Percentiles rank a stretch among this genome's conserved stretches.
These are phyloP conservation scores for Trifolium dubium DNA, from an alignment of 306 rosid species.

Conservation along the genomic window DNA sequence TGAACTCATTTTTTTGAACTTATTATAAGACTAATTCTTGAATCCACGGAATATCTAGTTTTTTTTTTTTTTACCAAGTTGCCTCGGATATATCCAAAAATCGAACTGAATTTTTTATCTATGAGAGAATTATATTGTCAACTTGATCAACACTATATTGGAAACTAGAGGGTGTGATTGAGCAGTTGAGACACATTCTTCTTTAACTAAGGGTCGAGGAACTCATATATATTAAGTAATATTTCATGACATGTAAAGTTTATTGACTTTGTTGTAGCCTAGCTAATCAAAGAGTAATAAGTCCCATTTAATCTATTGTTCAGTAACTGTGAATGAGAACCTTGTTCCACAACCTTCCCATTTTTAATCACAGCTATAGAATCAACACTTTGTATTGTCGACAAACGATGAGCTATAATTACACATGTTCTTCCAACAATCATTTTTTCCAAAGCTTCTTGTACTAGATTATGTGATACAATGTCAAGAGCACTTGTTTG, in stretches of 20 bases:
- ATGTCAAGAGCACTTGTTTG: slow-evolving; percentile 87
- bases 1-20: too few relatives aligned
- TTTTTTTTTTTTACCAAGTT: too few relatives aligned
- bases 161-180: too few relatives aligned
- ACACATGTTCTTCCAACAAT: slow-evolving; percentile 80
- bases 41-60: too few relatives aligned
- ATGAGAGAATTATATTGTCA: too few relatives aligned
- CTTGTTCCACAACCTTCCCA: slow-evolving; percentile 69
- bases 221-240: not conserved
- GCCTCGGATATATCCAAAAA: too few relatives aligned
- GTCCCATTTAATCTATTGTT: slow-evolving; percentile 51
- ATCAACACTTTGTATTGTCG: slow-evolving; percentile 68
- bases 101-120: too few relatives aligned
- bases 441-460: slow-evolving; percentile 77
- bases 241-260: slow-evolving; percentile 15
- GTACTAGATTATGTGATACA: slow-evolving; percentile 69
- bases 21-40: too few relatives aligned
- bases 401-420: slow-evolving; percentile 75
- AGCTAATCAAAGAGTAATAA: slow-evolving; percentile 62
- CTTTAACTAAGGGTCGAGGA: too few relatives aligned
- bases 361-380: slow-evolving; percentile 66
- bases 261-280: slow-evolving; percentile 57
- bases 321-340: slow-evolving; percentile 60
- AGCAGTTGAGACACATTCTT: too few relatives aligned
- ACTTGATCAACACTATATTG: too few relatives aligned